Conservation (phyloP, 139 green algal species). For the Picocystis salinarum region DNA sequence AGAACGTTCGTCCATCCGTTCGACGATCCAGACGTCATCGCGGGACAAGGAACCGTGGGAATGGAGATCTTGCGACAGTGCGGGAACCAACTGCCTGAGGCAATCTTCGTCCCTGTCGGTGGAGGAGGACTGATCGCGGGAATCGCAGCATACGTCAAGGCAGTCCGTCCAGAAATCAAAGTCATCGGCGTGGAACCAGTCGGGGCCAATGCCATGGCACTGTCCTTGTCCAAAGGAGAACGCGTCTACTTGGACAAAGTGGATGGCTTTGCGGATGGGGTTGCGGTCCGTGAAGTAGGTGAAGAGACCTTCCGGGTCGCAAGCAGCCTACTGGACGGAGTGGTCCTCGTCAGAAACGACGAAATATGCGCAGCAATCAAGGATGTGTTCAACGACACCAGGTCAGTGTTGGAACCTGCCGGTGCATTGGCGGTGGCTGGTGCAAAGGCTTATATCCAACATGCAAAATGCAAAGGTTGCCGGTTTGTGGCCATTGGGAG, state of each 20-base stretch:
- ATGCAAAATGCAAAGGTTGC: background rate
- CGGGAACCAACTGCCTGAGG: constrained; percentile 32
- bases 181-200: constrained; percentile 84
- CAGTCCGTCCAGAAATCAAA: constrained; percentile 53
- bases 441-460: constrained; percentile 50
- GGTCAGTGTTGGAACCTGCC: constrained; percentile 74
- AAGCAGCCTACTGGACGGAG: constrained; percentile 64
- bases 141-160: constrained; percentile 75
- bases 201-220: constrained; percentile 86
- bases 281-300: constrained; percentile 72
- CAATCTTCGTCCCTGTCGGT: constrained; percentile 76
- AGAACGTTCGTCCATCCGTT: constrained; percentile 74
- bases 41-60: constrained; percentile 83
- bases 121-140: constrained; percentile 81
- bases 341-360: constrained; percentile 74
- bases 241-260: constrained; percentile 55
- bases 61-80: constrained; percentile 71
- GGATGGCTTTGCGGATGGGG: constrained; percentile 84
- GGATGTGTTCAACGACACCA: constrained; percentile 70
- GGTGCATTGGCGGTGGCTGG: constrained; percentile 77
- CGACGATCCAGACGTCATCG: constrained; percentile 86
- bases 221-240: constrained; percentile 40
- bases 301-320: constrained; percentile 81
- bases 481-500: constrained; percentile 34
- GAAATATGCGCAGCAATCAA: constrained; percentile 79